Conservation (phyloP, 352 stramenopile species). For the Phytophthora aleatoria region DNA sequence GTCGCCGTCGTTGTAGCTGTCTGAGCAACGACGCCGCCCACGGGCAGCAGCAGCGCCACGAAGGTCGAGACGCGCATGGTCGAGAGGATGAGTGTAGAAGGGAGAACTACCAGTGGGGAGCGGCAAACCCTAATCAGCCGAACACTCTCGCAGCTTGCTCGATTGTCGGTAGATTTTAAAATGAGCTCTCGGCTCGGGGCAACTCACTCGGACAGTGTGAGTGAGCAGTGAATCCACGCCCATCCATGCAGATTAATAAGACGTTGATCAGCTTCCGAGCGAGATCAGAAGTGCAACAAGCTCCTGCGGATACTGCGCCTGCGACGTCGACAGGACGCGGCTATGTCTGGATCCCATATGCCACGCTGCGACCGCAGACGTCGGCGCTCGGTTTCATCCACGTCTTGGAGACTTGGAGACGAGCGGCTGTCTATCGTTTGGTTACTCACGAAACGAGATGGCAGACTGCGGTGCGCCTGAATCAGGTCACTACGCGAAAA, state of each 20-base stretch:
- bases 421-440: constrained; percentile 1
- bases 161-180: constrained; percentile 23
- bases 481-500: constrained; percentile 25
- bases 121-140: constrained; percentile 14
- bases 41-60: constrained; percentile 26
- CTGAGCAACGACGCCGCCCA: constrained; percentile 10
- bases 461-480: constrained; percentile 11
- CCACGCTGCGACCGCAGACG: constrained; percentile 1
- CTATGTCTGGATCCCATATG: constrained; percentile 34
- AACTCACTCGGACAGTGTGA: constrained; percentile 16
- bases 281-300: constrained; percentile 24
- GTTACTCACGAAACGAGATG: constrained; percentile 17
- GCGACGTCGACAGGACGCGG: constrained; percentile 20
- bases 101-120: constrained; percentile 14
- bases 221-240: constrained; percentile 28
- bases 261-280: constrained; percentile 1
- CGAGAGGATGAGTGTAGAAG: constrained; percentile 10
- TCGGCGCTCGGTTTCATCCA: background rate
- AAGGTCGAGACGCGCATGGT: constrained; percentile 19
- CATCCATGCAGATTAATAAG: constrained; percentile 17
- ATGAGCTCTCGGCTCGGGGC: constrained; percentile 4
- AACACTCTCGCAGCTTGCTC: constrained; percentile 13
- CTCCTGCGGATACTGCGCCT: constrained; percentile 27
- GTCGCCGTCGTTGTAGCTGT: constrained; percentile 2
- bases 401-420: constrained; percentile 1